Percentiles rank a stretch among this genome's conserved stretches.
phyloP scores from a whole-genome alignment of 1,139 yeast genomes.

The Blastobotrys apis region DNA sequence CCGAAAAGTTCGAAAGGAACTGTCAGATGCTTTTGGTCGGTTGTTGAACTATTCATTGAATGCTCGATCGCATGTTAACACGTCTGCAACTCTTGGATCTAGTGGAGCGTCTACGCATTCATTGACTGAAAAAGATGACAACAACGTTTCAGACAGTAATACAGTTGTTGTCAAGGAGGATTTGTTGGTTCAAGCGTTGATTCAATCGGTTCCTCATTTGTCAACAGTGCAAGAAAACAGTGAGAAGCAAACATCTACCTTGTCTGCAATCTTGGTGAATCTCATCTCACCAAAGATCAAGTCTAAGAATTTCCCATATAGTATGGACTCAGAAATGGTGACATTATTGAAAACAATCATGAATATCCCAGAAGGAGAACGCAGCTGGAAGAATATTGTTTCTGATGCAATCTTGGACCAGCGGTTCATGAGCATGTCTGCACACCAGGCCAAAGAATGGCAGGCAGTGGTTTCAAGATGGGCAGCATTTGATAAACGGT shows the following conservation, averaged over 20 bases:
- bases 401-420: conserved; percentile 39
- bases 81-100: not conserved
- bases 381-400: conserved; percentile 39
- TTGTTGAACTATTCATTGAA: conserved; percentile 45
- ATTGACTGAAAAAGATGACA: not conserved
- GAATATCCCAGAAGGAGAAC: conserved; percentile 28
- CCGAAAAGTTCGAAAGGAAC: conserved; percentile 57
- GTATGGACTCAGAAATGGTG: conserved; percentile 32
- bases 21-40: conserved; percentile 59
- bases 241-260: conserved; percentile 44
- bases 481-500: conserved; percentile 57
- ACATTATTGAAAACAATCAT: conserved; percentile 25
- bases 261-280: conserved; percentile 40
- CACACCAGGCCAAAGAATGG: conserved; percentile 43
- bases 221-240: conserved; percentile 44
- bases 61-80: conserved; percentile 21
- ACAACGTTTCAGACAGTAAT: not conserved
- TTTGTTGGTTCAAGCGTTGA: conserved; percentile 39
- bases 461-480: conserved; percentile 49
- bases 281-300: conserved; percentile 43
- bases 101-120: not conserved
- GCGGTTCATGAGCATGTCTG: conserved; percentile 40
- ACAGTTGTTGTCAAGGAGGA: conserved; percentile 27
- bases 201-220: conserved; percentile 40
- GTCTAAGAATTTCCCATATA: conserved; percentile 34